Percentiles rank a stretch among this genome's conserved stretches.
Conservation (phyloP, 2,329 filamentous ascomycete genomes). For the Penicillium sp. region DNA sequence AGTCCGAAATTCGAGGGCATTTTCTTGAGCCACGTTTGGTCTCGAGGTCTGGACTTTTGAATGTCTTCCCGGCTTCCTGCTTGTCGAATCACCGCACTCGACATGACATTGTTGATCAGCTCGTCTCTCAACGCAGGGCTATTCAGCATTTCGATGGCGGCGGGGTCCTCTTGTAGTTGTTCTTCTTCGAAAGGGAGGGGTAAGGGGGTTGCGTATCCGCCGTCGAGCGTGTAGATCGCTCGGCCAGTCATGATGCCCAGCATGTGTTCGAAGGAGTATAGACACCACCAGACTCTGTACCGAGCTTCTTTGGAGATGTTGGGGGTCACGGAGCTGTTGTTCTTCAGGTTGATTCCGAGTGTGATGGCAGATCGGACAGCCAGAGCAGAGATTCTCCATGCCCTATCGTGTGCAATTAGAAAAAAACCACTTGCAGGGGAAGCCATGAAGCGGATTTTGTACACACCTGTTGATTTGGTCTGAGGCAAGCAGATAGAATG, state of each 20-base stretch:
- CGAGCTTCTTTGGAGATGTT: slow-evolving; percentile 45
- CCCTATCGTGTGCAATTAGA: slow-evolving; percentile 26
- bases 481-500: slow-evolving; percentile 41
- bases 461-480: slow-evolving; percentile 47
- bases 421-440: background rate
- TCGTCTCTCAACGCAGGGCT: slow-evolving; percentile 36
- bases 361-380: slow-evolving; percentile 45
- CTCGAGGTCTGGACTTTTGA: slow-evolving; percentile 29
- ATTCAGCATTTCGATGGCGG: slow-evolving; percentile 40
- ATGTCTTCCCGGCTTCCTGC: slow-evolving; percentile 31
- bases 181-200: slow-evolving; percentile 35
- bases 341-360: slow-evolving; percentile 46
- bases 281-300: slow-evolving; percentile 47
- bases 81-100: slow-evolving; percentile 37
- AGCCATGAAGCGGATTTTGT: background rate
- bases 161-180: slow-evolving; percentile 39
- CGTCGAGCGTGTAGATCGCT: slow-evolving; percentile 39
- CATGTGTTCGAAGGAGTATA: slow-evolving; percentile 44
- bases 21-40: slow-evolving; percentile 42
- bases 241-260: slow-evolving; percentile 47
- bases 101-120: slow-evolving; percentile 34
- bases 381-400: slow-evolving; percentile 44
- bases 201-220: slow-evolving; percentile 28
- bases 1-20: slow-evolving; percentile 41
- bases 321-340: slow-evolving; percentile 37